Evolutionary conservation across 2,329 filamentous ascomycete genomes (phyloP), one percentile per base, ranked within the genome.

Genomic region (Pseudogymnoascus destructans): DNA sequence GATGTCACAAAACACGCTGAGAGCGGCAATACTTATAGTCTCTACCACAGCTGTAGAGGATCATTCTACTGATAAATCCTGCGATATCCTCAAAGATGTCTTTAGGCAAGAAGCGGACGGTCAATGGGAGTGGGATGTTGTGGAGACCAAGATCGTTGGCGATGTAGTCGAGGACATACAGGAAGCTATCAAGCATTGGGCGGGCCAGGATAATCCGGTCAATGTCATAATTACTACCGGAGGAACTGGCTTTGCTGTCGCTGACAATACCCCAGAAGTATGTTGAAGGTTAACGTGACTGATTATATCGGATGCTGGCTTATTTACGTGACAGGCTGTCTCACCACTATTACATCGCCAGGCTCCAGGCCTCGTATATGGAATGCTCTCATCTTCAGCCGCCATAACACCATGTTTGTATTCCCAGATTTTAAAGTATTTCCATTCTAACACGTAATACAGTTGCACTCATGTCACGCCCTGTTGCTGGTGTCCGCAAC

Each of bases 381-480:
- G 84, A 63, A 98, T 98, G 92, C 77, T 98, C 40, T 78, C 90
- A 5, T 78, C 88, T 17, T 97, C 92, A 0, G 74, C 95, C 13
- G 76, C 81, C 42, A 83, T 97, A 32, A 98, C 93, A 2, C 91
- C 92, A 52, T 98, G 90, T 95, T 74, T 75, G 87, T 62, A 38
- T 42, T 40, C 33, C 25, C 36, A 46, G 6, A 10, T 3, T 36
- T 40, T 21, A 15, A 10, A 36, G 10, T 15, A 25, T 27, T 15
- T 13, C n/a, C 25, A 59, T 38, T 58, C 33, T 58, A 35, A 35
- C 49, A 55, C 64, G 71, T 59, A 71, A 54, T 59, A 21, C 59
- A 95, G 90, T 98, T 73, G 93, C 93, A 46, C 85, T 95, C 75
- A 98, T 98, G 93, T 88, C 93, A 57, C 82, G 93, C 49, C 93